Evolutionary conservation across 2,329 filamentous ascomycete genomes (phyloP).

Genomic region (Mycosphaerella arachidis): DNA sequence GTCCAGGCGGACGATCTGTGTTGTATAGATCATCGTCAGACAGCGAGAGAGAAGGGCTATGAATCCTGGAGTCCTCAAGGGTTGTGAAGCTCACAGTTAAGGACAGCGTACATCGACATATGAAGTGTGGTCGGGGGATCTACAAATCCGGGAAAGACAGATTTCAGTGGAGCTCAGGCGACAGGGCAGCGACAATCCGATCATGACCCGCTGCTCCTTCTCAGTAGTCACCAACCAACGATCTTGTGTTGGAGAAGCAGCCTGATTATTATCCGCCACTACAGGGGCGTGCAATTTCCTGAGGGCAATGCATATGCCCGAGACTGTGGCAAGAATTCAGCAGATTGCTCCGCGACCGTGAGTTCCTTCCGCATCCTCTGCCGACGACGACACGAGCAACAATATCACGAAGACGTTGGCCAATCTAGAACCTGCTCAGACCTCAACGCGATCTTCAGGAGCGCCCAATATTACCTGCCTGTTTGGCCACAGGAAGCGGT

Average conservation of each 20-base stretch:
- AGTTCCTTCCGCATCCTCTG: background rate
- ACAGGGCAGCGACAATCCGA: background rate
- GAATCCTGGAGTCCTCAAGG: background rate
- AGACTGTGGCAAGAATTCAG: background rate
- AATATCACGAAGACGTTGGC: background rate
- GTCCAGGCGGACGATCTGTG: constrained; percentile 89
- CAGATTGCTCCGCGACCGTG: background rate
- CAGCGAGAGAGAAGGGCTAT: background rate
- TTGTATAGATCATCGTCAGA: constrained; percentile 49
- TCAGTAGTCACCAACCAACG: background rate
- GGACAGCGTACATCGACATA: background rate
- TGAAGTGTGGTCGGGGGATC: background rate
- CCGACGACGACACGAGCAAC: background rate
- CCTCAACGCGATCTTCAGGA: background rate
- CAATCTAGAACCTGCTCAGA: background rate
- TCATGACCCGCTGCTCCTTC: background rate
- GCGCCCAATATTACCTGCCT: background rate
- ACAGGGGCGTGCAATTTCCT: background rate
- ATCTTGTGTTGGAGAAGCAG: background rate
- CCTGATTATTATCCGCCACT: background rate
- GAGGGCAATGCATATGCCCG: background rate
- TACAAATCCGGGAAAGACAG: background rate
- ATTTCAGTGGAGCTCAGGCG: background rate
- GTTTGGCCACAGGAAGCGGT: background rate
- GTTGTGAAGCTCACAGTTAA: background rate